Percentiles rank a stretch among this genome's conserved stretches.
phyloP scores from a whole-genome alignment of 805 yeast genomes.

The Lachancea kluyveri region DNA sequence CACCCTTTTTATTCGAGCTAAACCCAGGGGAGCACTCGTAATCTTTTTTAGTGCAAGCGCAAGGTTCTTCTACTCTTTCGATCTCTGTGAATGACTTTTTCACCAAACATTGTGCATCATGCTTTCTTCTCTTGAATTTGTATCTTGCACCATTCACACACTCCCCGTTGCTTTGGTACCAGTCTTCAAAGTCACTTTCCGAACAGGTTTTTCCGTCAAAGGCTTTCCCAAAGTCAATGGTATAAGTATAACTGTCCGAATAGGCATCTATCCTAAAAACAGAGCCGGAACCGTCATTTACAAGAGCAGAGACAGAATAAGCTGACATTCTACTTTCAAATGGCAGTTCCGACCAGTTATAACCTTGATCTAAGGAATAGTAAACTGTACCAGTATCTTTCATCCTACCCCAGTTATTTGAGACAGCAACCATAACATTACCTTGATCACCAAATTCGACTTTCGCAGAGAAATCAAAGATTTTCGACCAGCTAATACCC shows the following conservation, averaged over 20 bases:
- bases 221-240: constrained; percentile 52
- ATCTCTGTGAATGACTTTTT: constrained; percentile 34
- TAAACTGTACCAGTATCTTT: constrained; percentile 33
- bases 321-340: constrained; percentile 42
- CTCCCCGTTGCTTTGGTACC: constrained; percentile 35
- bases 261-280: constrained; percentile 49
- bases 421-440: constrained; percentile 60
- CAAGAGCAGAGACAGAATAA: constrained; percentile 38
- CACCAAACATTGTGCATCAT: constrained; percentile 51
- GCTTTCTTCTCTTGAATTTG: constrained; percentile 56
- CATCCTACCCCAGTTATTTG: constrained; percentile 34
- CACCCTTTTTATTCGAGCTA: constrained; percentile 30
- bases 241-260: constrained; percentile 16
- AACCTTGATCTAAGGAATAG: constrained; percentile 71
- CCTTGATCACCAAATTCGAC: constrained; percentile 75
- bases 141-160: constrained; percentile 71
- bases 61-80: constrained; percentile 42
- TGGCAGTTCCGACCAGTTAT: constrained; percentile 49
- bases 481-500: constrained; percentile 63
- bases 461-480: constrained; percentile 45
- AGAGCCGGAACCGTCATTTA: constrained; percentile 65
- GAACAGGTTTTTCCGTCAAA: constrained; percentile 40
- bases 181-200: constrained; percentile 54
- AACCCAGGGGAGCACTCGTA: constrained; percentile 64
- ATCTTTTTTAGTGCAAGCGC: constrained; percentile 60